phyloP scores from a whole-genome alignment of 139 green algal species.

The Protoeuglena noctilucae region DNA sequence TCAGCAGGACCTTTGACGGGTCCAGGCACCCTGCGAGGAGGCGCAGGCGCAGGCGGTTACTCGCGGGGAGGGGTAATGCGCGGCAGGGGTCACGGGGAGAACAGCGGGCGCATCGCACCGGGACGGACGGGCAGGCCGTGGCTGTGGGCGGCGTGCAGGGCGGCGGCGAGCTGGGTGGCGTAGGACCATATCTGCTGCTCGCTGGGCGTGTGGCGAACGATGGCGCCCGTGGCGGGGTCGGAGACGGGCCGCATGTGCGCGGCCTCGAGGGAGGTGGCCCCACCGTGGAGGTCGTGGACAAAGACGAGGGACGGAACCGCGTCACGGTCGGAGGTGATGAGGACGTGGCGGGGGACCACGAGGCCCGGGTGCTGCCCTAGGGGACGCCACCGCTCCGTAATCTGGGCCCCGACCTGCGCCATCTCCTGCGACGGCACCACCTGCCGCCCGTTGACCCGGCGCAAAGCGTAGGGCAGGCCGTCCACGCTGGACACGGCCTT shows the following conservation, averaged over 20 bases:
- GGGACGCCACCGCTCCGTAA: neutral
- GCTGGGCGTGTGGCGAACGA: constrained; percentile 20
- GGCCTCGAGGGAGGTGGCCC: neutral
- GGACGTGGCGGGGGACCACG: constrained; percentile 31
- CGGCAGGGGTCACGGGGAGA: too few relatives aligned
- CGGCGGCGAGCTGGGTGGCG: constrained; percentile 43
- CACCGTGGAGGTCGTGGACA: constrained; percentile 47
- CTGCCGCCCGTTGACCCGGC: constrained; percentile 54
- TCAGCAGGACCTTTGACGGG: constrained; percentile 66
- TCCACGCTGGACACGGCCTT: constrained; percentile 55
- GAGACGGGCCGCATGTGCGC: neutral
- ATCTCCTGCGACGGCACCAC: constrained; percentile 10
- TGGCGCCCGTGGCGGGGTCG: neutral
- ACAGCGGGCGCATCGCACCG: too few relatives aligned
- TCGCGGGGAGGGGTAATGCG: constrained; percentile 45
- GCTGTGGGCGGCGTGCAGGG: constrained; percentile 46
- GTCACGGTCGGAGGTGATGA: constrained; percentile 50
- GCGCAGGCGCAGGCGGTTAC: constrained; percentile 46
- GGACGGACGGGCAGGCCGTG: constrained; percentile 37
- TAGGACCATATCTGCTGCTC: constrained; percentile 79
- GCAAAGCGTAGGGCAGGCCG: constrained; percentile 48
- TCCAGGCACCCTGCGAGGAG: constrained; percentile 28
- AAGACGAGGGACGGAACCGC: constrained; percentile 33
- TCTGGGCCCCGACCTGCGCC: neutral
- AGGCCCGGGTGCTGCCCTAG: constrained; percentile 52